Base-by-base conservation (phyloP, 192 early-diverging fungal species). In the Podila verticillata region DNA sequence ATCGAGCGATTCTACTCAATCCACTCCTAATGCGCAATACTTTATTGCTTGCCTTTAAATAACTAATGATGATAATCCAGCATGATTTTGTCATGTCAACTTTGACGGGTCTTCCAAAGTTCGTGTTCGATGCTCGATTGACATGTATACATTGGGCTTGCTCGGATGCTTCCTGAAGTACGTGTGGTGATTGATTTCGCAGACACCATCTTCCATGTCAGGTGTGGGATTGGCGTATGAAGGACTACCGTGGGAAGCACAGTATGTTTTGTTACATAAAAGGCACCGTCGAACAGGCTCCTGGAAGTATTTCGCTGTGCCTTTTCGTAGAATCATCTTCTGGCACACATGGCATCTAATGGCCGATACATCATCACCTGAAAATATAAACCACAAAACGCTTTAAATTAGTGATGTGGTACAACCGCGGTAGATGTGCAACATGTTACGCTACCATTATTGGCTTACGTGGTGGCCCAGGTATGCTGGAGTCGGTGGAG, bases 251-350 rank as follows among this genome's bases (percentile, higher is more conserved):
- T 58, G 57, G 57, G 26, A 58, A 9, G 57, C 57, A 7, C 57
- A 58, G 30, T 30, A 58, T 2, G 24, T 29, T 58, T 58, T 58
- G 26, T 58, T 58, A 7, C 57, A 58, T 24, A 58, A 58, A 6
- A 58, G 57, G 26, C 57, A 58, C 15, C 22, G 57, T 29, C 57
- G 57, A 58, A 58, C 24, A 29, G 57, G 26, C 7, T 58, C 57
- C 26, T 58, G 57, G 26, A 58, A 58, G 26, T 58, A 58, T 7
- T 58, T 8, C 3, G 57, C 57, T 28, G 24, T 29, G 57, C 57
- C 57, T 29, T 58, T 58, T 58, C 57, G 57, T 58, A 58, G 57
- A 58, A 58, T 58, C 57, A 58, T 58, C 30, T 58, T 58, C 30
- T 1, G 2, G 32, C 57, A 58, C 1, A 58, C 57, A 9, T 58